A percentile compares a stretch with the other conserved stretches of the same genome.
These are phyloP conservation scores for Phlyctochytrium arcticum DNA, from an alignment of 192 early-diverging fungal species.

Conservation along the genomic window DNA sequence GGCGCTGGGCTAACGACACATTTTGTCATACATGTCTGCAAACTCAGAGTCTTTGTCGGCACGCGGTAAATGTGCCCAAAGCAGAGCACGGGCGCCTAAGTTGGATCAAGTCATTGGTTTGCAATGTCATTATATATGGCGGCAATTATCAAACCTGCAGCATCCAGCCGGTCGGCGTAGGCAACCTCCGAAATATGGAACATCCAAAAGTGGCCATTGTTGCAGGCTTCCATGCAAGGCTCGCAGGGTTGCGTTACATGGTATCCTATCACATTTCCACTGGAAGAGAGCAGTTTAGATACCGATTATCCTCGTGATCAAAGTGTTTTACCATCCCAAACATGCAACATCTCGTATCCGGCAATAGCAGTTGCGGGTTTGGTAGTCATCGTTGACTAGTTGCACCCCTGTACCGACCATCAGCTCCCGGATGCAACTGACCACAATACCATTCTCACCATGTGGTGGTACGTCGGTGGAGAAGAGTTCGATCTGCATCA, in stretches of 20 bases:
- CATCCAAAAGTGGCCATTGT: slow-evolving; percentile 99
- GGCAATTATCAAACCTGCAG: slow-evolving; percentile 22
- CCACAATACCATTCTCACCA: background rate
- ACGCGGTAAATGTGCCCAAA: slow-evolving; percentile 38
- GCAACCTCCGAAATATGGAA: slow-evolving; percentile 76
- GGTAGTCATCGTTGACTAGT: slow-evolving; percentile 70
- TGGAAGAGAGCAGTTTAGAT: background rate
- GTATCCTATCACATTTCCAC: slow-evolving; percentile 68
- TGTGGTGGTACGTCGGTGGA: slow-evolving; percentile 54
- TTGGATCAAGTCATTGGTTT: background rate
- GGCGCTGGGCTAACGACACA: too few relatives aligned
- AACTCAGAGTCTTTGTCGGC: slow-evolving; percentile 21
- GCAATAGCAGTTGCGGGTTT: slow-evolving; percentile 72
- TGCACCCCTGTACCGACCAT: slow-evolving; percentile 44
- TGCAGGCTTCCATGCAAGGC: slow-evolving; percentile 79
- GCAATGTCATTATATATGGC: background rate
- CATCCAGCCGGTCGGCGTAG: slow-evolving; percentile 48
- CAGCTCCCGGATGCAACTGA: background rate
- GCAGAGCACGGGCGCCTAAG: slow-evolving; percentile 17
- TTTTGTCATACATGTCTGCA: background rate
- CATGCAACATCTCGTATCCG: slow-evolving; percentile 77
- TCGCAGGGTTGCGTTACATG: slow-evolving; percentile 79
- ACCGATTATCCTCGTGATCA: background rate
- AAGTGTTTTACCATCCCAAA: slow-evolving; percentile 47
- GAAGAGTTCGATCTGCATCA: slow-evolving; percentile 61